Evolutionary conservation across 2,329 filamentous ascomycete species (phyloP).

Genomic region (Verticillium albo-atrum): DNA sequence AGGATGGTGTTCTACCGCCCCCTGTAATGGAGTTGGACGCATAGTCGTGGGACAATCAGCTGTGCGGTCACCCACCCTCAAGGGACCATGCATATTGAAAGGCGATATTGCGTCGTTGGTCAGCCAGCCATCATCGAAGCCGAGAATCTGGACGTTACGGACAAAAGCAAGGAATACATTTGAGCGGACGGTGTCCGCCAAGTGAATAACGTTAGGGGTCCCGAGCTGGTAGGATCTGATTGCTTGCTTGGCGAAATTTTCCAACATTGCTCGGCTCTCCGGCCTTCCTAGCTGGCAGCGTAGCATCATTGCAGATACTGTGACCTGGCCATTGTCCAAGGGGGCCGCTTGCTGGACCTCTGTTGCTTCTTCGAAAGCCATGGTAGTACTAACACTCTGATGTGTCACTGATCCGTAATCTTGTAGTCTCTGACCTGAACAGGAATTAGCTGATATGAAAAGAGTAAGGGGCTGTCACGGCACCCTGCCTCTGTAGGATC

Average conservation of each 20-base stretch:
- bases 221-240: conserved; percentile 3
- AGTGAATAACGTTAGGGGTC: background rate
- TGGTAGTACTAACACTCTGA: background rate
- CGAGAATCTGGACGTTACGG: conserved; percentile 7
- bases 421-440: background rate
- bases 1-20: conserved; percentile 21
- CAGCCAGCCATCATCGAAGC: conserved; percentile 8
- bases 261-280: background rate
- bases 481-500: background rate
- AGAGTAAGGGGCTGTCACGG: background rate
- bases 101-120: conserved; percentile 14
- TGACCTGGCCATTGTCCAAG: background rate
- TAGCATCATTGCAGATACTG: background rate
- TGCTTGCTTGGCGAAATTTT: conserved; percentile 4
- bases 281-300: background rate
- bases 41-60: conserved; percentile 12
- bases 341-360: background rate
- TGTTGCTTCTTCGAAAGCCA: too few relatives aligned
- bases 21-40: conserved; percentile 21
- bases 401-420: background rate
- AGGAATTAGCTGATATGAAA: background rate
- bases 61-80: too few relatives aligned
- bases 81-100: conserved; percentile 6
- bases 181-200: conserved; percentile 8
- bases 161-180: conserved; percentile 13